Evolutionary conservation across 1,139 yeast genomes (phyloP).

Genomic region (Neolecta irregularis): DNA sequence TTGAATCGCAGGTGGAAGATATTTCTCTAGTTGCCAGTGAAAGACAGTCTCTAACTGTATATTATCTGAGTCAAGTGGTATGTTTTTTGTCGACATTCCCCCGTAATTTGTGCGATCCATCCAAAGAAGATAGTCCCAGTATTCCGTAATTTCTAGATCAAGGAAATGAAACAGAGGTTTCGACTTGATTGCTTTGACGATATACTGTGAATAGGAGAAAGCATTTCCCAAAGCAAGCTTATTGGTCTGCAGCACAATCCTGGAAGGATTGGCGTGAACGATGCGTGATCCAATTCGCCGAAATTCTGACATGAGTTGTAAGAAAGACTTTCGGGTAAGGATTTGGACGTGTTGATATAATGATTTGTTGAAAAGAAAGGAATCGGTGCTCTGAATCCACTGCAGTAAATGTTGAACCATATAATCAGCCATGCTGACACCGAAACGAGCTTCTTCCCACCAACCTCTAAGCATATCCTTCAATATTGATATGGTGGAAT

Average conservation of each 20-base stretch:
- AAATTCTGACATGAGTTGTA: slow-evolving; percentile 72
- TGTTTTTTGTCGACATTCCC: slow-evolving; percentile 58
- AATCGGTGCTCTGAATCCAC: slow-evolving; percentile 72
- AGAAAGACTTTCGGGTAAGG: slow-evolving; percentile 64
- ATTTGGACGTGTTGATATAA: slow-evolving; percentile 80
- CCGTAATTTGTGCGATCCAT: slow-evolving; percentile 84
- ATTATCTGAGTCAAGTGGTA: slow-evolving; percentile 26
- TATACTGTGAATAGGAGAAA: slow-evolving; percentile 82
- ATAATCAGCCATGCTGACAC: slow-evolving; percentile 61
- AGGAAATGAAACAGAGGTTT: slow-evolving; percentile 71
- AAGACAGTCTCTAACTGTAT: slow-evolving; percentile 34
- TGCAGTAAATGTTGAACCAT: slow-evolving; percentile 69
- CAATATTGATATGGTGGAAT: slow-evolving; percentile 37
- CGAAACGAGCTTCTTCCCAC: slow-evolving; percentile 83
- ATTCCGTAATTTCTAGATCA: slow-evolving; percentile 56
- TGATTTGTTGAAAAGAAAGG: slow-evolving; percentile 60
- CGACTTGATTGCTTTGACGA: slow-evolving; percentile 62
- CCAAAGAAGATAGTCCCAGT: slow-evolving; percentile 90
- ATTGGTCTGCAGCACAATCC: slow-evolving; percentile 54
- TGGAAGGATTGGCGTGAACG: slow-evolving; percentile 68
- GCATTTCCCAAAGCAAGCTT: slow-evolving; percentile 75
- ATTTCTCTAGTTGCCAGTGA: slow-evolving; percentile 68
- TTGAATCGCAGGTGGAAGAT: slow-evolving; percentile 59
- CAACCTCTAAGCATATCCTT: slow-evolving; percentile 66
- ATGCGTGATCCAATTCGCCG: slow-evolving; percentile 60